Evolutionary conservation across 176 grass and related monocot genomes (phyloP), one percentile per base, ranked within the genome.

Genomic region (Hordeum marinum): DNA sequence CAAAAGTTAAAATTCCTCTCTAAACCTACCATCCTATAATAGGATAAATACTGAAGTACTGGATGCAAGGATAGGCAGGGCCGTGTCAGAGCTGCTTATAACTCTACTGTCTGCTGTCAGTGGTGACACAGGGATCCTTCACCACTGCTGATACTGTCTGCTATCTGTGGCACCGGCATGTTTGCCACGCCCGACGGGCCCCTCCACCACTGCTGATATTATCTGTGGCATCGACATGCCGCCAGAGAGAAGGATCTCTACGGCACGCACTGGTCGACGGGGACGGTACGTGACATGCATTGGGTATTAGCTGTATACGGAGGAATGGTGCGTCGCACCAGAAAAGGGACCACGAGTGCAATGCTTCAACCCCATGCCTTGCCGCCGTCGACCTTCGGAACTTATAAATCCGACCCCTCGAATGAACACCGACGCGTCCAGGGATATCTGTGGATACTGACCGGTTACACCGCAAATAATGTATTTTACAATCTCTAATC

Each of bases 191-290:
- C 73, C 54, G 27, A 80, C 18, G 3, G 63, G 54, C 11, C 86
- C 83, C 14, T 94, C 12, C 43, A 46, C 88, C 81, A 90, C 58
- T 0, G 85, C 83, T 14, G 88, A 90, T 48, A 94, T 87, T 7
- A 94, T 84, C 63, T 85, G 88, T 0, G 88, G 88, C 52, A 92
- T 80, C 9, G 85, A 85, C 94, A 97, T 97, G 72, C 88, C 94
- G 31, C 94, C 94, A 3, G 94, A 97, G 55, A 97, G 80, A 50
- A 97, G 54, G 70, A 97, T 89, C 69, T 94, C 90, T 94, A 77
- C 9, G 12, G 43, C 43, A 45, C 43, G 1, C 4, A 45, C 11
- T 45, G 43, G 43, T 45, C 13, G 43, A 45, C 43, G 43, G 43
- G 43, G 43, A 45, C 12, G 43, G 43, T 45, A 14, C 43, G 43